Evolutionary conservation across 2,329 filamentous ascomycete genomes (phyloP).

Genomic region (Xenosphaeropsis pyriputrescens): DNA sequence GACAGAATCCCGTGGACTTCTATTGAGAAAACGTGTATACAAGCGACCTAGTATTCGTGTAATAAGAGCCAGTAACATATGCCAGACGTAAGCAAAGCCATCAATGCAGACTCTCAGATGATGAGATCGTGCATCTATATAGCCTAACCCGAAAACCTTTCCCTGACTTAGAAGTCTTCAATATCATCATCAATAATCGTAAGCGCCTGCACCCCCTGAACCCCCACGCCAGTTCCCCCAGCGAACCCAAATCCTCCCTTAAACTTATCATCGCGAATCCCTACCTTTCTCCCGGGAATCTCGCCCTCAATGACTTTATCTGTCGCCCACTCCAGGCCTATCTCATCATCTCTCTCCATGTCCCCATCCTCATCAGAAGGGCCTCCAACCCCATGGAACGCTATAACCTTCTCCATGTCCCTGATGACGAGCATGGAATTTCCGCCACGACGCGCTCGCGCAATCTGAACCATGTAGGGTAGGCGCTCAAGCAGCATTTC

Average conservation of each 20-base stretch:
- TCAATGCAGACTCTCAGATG: too few species aligned
- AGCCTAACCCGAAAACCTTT: too few species aligned
- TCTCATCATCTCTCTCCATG: conserved; percentile 23
- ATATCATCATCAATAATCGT: conserved; percentile 76
- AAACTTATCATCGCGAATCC: conserved; percentile 7
- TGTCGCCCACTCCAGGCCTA: conserved; percentile 40
- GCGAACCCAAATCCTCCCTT: conserved; percentile 7
- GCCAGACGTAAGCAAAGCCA: too few species aligned
- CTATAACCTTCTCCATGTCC: conserved; percentile 21
- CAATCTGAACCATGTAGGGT: conserved; percentile 67
- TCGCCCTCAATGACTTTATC: conserved; percentile 41
- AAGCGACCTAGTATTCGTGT: too few species aligned
- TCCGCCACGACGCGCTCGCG: conserved; percentile 16
- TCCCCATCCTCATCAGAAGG: conserved; percentile 26
- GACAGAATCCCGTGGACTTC: too few species aligned
- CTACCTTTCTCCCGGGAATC: conserved; percentile 30
- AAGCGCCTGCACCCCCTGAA: conserved; percentile 41
- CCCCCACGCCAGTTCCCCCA: conserved; percentile 6
- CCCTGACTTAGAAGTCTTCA: conserved; percentile 34
- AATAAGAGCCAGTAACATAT: too few species aligned
- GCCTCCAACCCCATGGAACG: conserved; percentile 20
- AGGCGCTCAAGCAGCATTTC: conserved; percentile 76
- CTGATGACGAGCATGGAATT: conserved; percentile 19
- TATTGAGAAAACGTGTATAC: too few species aligned
- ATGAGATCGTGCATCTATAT: too few species aligned